Base-by-base conservation (phyloP, 768 basidiomycete species). In the Panellus pusillus region DNA sequence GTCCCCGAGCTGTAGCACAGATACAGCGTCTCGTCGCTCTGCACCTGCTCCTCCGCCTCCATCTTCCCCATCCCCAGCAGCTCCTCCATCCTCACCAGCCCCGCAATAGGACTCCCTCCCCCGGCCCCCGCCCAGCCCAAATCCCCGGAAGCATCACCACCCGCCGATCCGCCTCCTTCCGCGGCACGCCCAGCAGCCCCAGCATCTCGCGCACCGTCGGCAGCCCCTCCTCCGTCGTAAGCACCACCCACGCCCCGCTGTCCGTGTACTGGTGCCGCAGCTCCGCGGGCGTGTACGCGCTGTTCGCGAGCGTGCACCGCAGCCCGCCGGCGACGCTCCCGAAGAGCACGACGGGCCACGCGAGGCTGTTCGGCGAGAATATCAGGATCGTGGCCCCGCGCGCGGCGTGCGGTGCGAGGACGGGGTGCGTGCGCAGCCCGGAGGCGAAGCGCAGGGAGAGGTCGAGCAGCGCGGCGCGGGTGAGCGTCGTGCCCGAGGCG, bases 251-350 rank as follows among this genome's bases (percentile, higher is more conserved):
- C 0, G 84, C 76, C 1, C 68, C 61, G 31, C 78, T 77, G 52
- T 87, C 77, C 15, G 53, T 63, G 40, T 82, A 74, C 60, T 89
- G 88, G 61, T 81, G 76, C 2, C 68, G 67, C 2, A 89, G 71
- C 58, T 89, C 87, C 0, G 59, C 50, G 8, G 75, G 60, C 2
- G 78, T 80, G 61, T 82, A 87, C 0, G 70, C 65, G 39, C 72
- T 75, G 66, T 84, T 87, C 20, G 79, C 81, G 3, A 79, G 74
- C 1, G 82, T 82, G 18, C 74, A 71, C 31, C 74, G 64, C 13
- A 80, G 59, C 1, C 82, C 83, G 0, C 80, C 81, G 0, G 86
- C 82, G 15, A 78, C 58, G 63, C 56, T 46, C 9, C 66, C 74
- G 8, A 72, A 69, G 6, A 83, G 53, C 44, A 77, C 65, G 52